A percentile compares a stretch with the other conserved stretches of the same genome.
phyloP scores from a whole-genome alignment of 2,329 filamentous ascomycete species.

The Alternaria dauci region DNA sequence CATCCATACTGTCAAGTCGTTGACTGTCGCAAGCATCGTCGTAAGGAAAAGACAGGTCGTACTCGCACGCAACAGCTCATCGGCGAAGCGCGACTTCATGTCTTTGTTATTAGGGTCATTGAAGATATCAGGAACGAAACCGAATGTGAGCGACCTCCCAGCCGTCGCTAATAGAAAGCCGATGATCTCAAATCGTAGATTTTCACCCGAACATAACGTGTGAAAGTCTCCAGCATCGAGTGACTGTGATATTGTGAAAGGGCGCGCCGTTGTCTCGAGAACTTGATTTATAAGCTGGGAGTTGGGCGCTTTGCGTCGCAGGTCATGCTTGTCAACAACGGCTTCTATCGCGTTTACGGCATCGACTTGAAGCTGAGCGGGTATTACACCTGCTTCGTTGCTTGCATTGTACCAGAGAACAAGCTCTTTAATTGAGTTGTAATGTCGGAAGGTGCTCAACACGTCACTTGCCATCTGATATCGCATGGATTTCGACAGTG shows the following conservation, averaged over 20 bases:
- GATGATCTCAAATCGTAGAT: slow-evolving; percentile 52
- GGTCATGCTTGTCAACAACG: slow-evolving; percentile 45
- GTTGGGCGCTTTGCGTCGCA: slow-evolving; percentile 33
- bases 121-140: slow-evolving; percentile 31
- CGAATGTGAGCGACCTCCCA: slow-evolving; percentile 44
- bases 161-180: slow-evolving; percentile 51
- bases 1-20: slow-evolving; percentile 50
- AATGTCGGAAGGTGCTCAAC: slow-evolving; percentile 39
- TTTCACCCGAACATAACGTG: slow-evolving; percentile 49
- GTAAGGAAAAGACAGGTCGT: slow-evolving; percentile 51
- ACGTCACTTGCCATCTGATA: slow-evolving; percentile 41
- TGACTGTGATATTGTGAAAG: slow-evolving; percentile 35
- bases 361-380: slow-evolving; percentile 47
- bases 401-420: slow-evolving; percentile 33
- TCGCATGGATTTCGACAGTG: slow-evolving; percentile 42
- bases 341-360: slow-evolving; percentile 41
- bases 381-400: slow-evolving; percentile 48
- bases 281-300: slow-evolving; percentile 36
- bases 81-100: slow-evolving; percentile 32
- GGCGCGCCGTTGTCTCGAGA: slow-evolving; percentile 38
- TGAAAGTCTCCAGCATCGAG: slow-evolving; percentile 49
- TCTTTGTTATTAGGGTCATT: slow-evolving; percentile 27
- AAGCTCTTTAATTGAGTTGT: slow-evolving; percentile 35
- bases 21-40: slow-evolving; percentile 49
- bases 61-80: slow-evolving; percentile 47